Base-by-base conservation (phyloP, 2,329 filamentous ascomycete genomes). In the Fusarium austroafricanum region DNA sequence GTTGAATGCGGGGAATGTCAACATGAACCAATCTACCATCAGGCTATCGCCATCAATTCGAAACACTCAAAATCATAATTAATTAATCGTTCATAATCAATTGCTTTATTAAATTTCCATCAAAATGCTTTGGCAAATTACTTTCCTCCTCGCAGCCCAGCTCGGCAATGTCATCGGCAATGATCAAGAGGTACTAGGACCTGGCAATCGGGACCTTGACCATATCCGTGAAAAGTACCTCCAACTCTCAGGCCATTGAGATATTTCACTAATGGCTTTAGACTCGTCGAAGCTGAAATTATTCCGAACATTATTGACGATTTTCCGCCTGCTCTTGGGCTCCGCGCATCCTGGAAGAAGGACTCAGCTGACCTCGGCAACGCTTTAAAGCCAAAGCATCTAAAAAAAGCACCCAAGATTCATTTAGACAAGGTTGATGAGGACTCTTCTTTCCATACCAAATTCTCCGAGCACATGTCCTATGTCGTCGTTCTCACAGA, bases 261-360 rank as follows among this genome's bases (percentile, higher is more conserved):
- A 1, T 0, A 2, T 0, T 1, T 0, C 1, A 3, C 65, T 65
- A 9, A 54, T 10, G 0, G 1, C 0, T 3, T 4, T 29, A 71
- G 69, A 20, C 54, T 71, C 0, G 5, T 51, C 1, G 47, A 65
- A 4, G 59, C 69, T 2, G 17, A 62, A 23, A 68, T 72, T 6
- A 72, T 72, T 3, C 70, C 70, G 0, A 71, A 55, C 1, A 63
- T 72, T 0, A 62, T 72, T 18, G 65, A 72, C 3, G 70, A 72
- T 3, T 72, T 71, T 29, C 61, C 46, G 3, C 70, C 70, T 2
- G 44, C 45, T 2, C 37, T 72, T 9, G 42, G 20, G 2, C 58
- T 72, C 6, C 42, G 38, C 4, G 70, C 53, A 3, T 33, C 45
- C 10, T 72, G 70, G 70, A 59, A 70, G 17, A 50, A 58, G 6